Conservation (phyloP, 257 asterid genomes). For the Penstemon eatonii region DNA sequence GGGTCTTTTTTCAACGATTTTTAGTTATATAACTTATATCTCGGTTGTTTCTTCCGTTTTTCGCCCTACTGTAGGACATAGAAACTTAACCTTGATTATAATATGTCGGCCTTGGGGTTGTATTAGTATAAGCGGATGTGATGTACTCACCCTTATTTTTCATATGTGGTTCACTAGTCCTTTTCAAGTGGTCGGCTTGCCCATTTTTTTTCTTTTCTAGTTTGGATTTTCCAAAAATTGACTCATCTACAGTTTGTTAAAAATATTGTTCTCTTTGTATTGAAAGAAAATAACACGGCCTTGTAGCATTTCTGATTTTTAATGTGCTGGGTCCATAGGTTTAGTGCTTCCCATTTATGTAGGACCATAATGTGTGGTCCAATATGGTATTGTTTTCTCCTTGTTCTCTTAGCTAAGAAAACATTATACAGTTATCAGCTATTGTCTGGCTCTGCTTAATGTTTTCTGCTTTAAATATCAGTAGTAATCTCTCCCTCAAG, state of each 20-base stretch:
- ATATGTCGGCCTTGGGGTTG: conserved; percentile 34
- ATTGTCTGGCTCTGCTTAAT: neutral
- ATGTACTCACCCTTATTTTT: conserved; percentile 23
- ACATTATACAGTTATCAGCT: conserved; percentile 7
- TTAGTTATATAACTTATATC: conserved; percentile 47
- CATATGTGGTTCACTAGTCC: conserved; percentile 17
- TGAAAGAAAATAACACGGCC: conserved; percentile 26
- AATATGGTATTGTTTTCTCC: conserved; percentile 37
- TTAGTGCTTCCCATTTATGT: conserved; percentile 39
- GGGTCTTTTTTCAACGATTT: conserved; percentile 29
- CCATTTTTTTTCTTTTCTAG: conserved; percentile 17
- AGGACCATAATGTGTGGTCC: conserved; percentile 61
- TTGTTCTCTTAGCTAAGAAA: conserved; percentile 17
- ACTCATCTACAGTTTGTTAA: neutral
- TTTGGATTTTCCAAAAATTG: conserved; percentile 1
- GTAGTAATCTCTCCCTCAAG: conserved; percentile 5
- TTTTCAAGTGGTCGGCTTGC: conserved; percentile 30
- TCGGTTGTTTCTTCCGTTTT: conserved; percentile 31
- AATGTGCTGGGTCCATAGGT: conserved; percentile 52
- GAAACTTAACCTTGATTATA: conserved; percentile 27
- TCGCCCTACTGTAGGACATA: conserved; percentile 11
- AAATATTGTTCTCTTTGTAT: neutral
- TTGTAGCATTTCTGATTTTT: conserved; percentile 34
- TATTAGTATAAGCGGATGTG: conserved; percentile 35
- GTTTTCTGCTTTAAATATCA: conserved; percentile 16